Conservation (phyloP, 306 rosid species). For the Casuarina cunninghamiana region DNA sequence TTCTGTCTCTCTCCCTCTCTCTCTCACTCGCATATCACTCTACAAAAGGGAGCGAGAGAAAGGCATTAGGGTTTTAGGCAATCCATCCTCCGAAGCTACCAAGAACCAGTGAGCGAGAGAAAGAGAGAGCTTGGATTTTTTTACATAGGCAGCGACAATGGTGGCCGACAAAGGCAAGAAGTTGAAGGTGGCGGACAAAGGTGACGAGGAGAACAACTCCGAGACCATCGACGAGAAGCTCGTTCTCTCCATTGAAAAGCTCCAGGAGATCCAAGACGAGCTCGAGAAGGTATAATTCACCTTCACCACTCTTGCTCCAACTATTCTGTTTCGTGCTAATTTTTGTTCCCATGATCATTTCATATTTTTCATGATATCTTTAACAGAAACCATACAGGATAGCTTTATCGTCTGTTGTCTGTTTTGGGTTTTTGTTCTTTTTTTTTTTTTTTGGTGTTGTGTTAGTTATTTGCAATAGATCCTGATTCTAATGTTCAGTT, state of each 20-base stretch:
- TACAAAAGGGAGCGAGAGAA: slow-evolving; percentile 6
- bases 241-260: slow-evolving; percentile 71
- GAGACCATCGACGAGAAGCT: slow-evolving; percentile 71
- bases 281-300: slow-evolving; percentile 66
- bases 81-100: not conserved
- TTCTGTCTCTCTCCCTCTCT: not conserved
- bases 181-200: slow-evolving; percentile 49
- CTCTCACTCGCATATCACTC: slow-evolving; percentile 5
- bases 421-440: not conserved
- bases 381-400: not conserved
- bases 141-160: slow-evolving; percentile 41
- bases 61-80: slow-evolving; percentile 64
- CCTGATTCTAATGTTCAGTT: not conserved
- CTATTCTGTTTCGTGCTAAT: not conserved
- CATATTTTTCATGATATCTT: not conserved
- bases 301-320: not conserved
- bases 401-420: not conserved
- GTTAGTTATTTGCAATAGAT: not conserved
- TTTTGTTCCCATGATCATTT: not conserved
- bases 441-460: not conserved
- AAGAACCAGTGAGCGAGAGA: not conserved
- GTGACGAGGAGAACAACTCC: slow-evolving; percentile 42
- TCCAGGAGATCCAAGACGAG: slow-evolving; percentile 91
- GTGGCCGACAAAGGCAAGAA: slow-evolving; percentile 69
- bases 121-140: slow-evolving; percentile 16